These are phyloP conservation scores for Gliomastix tumulicola DNA, from an alignment of 2,329 filamentous ascomycete species.

Conservation along the genomic window DNA sequence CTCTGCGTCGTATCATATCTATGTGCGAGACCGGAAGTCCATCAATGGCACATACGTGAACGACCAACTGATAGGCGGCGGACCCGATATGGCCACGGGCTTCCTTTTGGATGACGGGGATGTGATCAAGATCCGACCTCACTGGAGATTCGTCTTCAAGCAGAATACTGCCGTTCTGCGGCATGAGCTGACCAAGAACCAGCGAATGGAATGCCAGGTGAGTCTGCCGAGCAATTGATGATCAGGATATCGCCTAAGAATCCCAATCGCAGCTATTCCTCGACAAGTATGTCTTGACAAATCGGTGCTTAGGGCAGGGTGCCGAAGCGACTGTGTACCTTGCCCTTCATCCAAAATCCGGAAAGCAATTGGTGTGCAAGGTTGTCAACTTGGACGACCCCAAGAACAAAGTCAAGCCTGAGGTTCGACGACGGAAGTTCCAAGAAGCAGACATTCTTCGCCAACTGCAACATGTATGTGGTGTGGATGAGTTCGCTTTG, in stretches of 20 bases:
- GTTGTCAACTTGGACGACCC: slow-evolving; percentile 42
- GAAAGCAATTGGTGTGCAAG: slow-evolving; percentile 63
- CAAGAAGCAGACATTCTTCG: slow-evolving; percentile 47
- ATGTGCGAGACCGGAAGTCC: slow-evolving; percentile 49
- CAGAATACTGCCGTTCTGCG: slow-evolving; percentile 16
- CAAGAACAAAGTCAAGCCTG: slow-evolving; percentile 13
- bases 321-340: slow-evolving; percentile 28
- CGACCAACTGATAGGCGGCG: slow-evolving; percentile 31
- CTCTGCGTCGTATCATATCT: slow-evolving; percentile 31
- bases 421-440: slow-evolving; percentile 27
- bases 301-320: slow-evolving; percentile 27
- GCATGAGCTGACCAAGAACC: slow-evolving; percentile 17
- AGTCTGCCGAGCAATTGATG: no score
- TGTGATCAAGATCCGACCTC: slow-evolving; percentile 30
- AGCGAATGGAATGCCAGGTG: slow-evolving; percentile 24
- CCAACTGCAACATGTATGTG: slow-evolving; percentile 44
- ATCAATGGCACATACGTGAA: slow-evolving; percentile 48
- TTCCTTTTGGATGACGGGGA: slow-evolving; percentile 45
- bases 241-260: no score
- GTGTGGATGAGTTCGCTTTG: no score
- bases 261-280: slow-evolving; percentile 26
- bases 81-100: slow-evolving; percentile 26
- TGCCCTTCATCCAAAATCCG: slow-evolving; percentile 37
- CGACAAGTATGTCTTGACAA: slow-evolving; percentile 22
- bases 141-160: slow-evolving; percentile 27